Percentiles rank a stretch among this genome's conserved stretches.
Evolutionary conservation across 1,139 yeast species (phyloP).

Genomic region (Candida tetrigidarum): DNA sequence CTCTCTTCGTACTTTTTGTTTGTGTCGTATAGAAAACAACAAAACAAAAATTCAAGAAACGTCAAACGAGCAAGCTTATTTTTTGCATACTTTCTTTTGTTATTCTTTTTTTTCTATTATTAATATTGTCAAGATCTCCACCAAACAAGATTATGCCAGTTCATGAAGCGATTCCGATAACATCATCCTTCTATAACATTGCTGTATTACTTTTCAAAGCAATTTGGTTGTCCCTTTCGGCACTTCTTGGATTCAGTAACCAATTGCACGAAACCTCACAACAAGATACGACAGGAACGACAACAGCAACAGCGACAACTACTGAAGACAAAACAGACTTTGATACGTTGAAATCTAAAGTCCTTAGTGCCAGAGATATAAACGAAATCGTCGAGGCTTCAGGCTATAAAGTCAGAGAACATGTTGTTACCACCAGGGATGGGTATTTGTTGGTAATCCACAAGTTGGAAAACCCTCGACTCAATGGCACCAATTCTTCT

Average conservation of each 20-base stretch:
- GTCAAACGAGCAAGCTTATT: no score
- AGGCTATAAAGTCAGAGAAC: slow-evolving; percentile 73
- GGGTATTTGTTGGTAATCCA: slow-evolving; percentile 47
- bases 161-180: slow-evolving; percentile 15
- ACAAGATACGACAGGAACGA: no score
- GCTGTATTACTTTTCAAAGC: slow-evolving; percentile 12
- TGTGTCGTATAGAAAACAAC: no score
- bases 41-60: neutral
- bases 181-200: slow-evolving; percentile 14
- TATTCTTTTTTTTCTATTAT: neutral
- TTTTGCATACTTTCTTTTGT: neutral
- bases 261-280: no score
- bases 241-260: slow-evolving; percentile 9
- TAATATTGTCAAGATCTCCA: no score
- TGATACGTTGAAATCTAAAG: slow-evolving; percentile 7
- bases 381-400: slow-evolving; percentile 64
- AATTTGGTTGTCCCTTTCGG: slow-evolving; percentile 8
- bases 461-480: slow-evolving; percentile 26
- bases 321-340: neutral
- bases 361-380: slow-evolving; percentile 50
- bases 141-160: slow-evolving; percentile 15
- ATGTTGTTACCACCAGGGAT: slow-evolving; percentile 59
- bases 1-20: no score
- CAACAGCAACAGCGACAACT: neutral
- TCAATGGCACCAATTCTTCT: slow-evolving; percentile 7